Base-by-base conservation (phyloP, 139 green algal genomes). In the Nannochloris sp. region DNA sequence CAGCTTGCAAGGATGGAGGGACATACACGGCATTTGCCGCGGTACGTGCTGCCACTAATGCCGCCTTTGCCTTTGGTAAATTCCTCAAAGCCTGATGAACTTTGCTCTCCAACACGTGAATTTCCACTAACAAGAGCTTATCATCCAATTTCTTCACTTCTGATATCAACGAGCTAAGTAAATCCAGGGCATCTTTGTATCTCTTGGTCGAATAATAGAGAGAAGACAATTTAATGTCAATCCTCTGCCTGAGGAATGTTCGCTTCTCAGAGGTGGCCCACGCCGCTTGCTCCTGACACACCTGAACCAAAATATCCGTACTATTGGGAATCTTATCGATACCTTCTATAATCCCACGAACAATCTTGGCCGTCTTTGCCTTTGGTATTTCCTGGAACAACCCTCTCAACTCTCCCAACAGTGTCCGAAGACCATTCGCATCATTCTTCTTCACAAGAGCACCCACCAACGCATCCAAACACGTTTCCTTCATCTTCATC, bases 131-230 rank as follows among this genome's bases (percentile, higher is more conserved):
- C 69, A 97, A 84, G 61, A 97, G 82, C 85, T 98, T 98, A 76
- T 98, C 93, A 66, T 98, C 93, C 62, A 98, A 79, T 61, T 87
- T 84, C 81, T 97, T 96, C 23, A 98, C 93, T 76, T 98, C 92
- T 9, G 78, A 84, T 29, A 96, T 67, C 57, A 98, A 79, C 37
- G 75, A 85, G 69, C 74, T 60, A 29, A 97, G 90, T 8, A 96
- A 77, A 10, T 74, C 57, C 37, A 96, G 76, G 1, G 91, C 80
- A 2, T 79, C 70, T 2, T 77, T 50, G 67, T 86, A 98, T n/a
- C 95, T 80, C 53, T 70, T 71, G 5, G 65, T 85, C 9, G 89
- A 82, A 67, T 97, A 71, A 65, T 91, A 84, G 43, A 98, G 78
- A 57, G 68, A 82, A n/a, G 87, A 85, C 29, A 98, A 79, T 23